These are phyloP conservation scores for Solanum peruvianum DNA, from an alignment of 257 asterid genomes.

Conservation along the genomic window DNA sequence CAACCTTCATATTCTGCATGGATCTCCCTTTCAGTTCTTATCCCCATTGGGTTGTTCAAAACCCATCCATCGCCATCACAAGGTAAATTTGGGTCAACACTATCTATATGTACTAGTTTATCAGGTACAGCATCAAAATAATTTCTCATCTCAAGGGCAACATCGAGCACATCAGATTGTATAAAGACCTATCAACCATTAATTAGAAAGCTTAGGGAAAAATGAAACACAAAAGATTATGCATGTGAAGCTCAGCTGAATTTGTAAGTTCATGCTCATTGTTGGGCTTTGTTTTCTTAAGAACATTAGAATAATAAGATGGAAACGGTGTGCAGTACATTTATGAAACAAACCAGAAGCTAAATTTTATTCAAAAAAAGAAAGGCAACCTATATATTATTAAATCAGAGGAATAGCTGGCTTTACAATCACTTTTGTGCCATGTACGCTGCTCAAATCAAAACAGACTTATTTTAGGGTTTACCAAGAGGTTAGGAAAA, in stretches of 20 bases:
- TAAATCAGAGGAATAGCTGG: neutral
- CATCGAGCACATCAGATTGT: slow-evolving; percentile 79
- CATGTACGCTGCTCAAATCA: neutral
- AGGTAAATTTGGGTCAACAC: slow-evolving; percentile 16
- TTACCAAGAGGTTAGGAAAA: neutral
- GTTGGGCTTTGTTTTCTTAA: neutral
- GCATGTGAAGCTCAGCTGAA: neutral
- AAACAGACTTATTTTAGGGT: neutral
- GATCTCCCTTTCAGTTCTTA: slow-evolving; percentile 80
- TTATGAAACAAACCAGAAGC: neutral
- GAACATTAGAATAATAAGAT: neutral
- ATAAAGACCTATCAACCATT: slow-evolving; percentile 50
- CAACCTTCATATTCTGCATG: slow-evolving; percentile 86
- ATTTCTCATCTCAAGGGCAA: slow-evolving; percentile 77
- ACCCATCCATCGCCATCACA: slow-evolving; percentile 79
- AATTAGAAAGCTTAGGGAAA: neutral
- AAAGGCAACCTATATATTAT: neutral
- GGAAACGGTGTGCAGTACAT: neutral
- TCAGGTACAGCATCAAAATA: slow-evolving; percentile 48
- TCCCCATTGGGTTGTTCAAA: slow-evolving; percentile 74
- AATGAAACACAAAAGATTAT: neutral
- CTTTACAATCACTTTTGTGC: neutral
- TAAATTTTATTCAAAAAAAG: neutral
- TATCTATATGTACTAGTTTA: slow-evolving; percentile 45
- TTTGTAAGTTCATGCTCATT: neutral